Base-by-base conservation (phyloP, 2,329 filamentous ascomycete species). In the Colletotrichum sp. region DNA sequence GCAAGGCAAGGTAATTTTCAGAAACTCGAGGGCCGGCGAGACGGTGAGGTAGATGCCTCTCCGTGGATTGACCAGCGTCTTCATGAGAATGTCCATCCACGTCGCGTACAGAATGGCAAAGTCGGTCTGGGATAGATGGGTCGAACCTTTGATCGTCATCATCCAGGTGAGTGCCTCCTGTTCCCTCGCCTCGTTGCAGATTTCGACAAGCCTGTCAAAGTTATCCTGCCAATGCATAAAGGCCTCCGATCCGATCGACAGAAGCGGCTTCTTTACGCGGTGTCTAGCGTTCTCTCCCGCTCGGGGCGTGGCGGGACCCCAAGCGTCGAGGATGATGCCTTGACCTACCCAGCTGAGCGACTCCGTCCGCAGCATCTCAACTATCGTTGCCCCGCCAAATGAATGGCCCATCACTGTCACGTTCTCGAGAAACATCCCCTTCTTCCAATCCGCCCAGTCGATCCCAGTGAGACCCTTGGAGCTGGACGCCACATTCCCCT, bases 161-260 rank as follows among this genome's bases (percentile, higher is more conserved):
- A 90, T 87, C 88, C 88, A 91, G 61, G 85, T 87, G 3, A 85
- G 82, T 3, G 83, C 83, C 13, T 86, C 86, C 10, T 87, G 84
- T 12, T 86, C 85, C 52, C 84, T 86, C 5, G 86, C 89, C 82
- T 94, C 91, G 28, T 88, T 83, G 80, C 91, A 90, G 18, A 94
- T 84, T 1, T 86, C 84, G 76, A 89, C 86, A 12, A 93, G 87
- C 43, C 89, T 87, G 55, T 90, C 84, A 79, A 93, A 93, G 76
- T 94, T 94, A 4, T 88, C 85, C 26, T 89, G 87, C 92, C 92
- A 94, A 82, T 94, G 92, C 87, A 93, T 93, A 83, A 94, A 94
- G 0, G 91, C 92, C 81, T 94, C 93, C 8, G 89, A 91, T 65
- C 93, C 93, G 80, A 94, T 91, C 5, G 89, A 90, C 8, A 94